Conservation (phyloP, 2,329 filamentous ascomycete species). For the Beauveria bassiana region DNA sequence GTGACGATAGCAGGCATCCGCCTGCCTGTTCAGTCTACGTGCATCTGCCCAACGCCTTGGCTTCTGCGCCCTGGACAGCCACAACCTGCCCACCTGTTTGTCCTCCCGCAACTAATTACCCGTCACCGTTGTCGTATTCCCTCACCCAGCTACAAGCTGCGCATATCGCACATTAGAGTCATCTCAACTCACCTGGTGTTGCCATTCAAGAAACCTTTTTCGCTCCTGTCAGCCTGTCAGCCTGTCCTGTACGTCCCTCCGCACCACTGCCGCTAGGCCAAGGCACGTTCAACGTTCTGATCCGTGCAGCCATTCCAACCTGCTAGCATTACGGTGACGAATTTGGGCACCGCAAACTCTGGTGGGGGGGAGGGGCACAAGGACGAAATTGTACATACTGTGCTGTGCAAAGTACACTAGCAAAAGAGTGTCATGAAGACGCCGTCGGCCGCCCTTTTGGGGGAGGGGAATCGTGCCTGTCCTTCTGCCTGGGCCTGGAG, state of each 20-base stretch:
- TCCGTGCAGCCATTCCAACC: constrained; percentile 5
- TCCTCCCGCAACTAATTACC: background rate
- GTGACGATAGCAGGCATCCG: background rate
- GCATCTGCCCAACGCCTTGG: background rate
- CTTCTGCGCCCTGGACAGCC: background rate
- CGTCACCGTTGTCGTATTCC: background rate
- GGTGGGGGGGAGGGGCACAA: background rate
- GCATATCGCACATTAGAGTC: background rate
- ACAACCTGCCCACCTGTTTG: background rate
- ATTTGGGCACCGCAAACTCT: background rate
- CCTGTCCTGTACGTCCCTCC: background rate
- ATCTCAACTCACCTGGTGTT: background rate
- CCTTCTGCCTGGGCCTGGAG: background rate
- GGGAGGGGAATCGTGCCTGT: background rate
- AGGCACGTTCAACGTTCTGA: constrained; percentile 10
- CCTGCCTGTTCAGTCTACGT: background rate
- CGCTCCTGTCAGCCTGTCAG: background rate
- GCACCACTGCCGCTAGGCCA: background rate
- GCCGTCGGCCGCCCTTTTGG: background rate
- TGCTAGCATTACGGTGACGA: constrained; percentile 4
- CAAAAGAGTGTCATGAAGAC: background rate
- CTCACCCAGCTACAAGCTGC: background rate
- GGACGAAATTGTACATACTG: background rate
- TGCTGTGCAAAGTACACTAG: background rate
- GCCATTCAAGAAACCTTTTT: background rate